Percentiles rank a stretch among this genome's conserved stretches.
Evolutionary conservation across 805 yeast genomes (phyloP).

Genomic region (Huiozyma sinensis): DNA sequence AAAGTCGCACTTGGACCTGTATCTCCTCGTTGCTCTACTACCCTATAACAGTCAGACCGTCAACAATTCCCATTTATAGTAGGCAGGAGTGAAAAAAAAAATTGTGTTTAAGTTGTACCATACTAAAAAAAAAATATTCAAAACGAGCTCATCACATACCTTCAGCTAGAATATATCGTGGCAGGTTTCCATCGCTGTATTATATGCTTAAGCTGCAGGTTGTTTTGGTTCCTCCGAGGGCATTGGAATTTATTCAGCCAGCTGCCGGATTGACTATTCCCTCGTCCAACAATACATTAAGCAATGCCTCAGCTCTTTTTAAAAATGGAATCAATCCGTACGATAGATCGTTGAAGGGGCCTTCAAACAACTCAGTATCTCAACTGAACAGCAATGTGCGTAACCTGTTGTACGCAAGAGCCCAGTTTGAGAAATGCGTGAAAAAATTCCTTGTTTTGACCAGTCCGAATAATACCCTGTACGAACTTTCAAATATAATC

Average conservation of each 20-base stretch:
- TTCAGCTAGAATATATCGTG: too few species aligned
- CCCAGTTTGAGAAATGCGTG: not conserved
- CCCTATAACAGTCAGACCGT: too few species aligned
- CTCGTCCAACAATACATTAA: not conserved
- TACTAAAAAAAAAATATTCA: too few species aligned
- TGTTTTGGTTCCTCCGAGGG: constrained; percentile 7
- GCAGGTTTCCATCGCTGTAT: too few species aligned
- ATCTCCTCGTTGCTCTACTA: too few species aligned
- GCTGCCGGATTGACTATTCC: not conserved
- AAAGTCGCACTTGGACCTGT: too few species aligned
- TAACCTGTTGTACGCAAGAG: not conserved
- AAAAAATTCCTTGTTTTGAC: constrained; percentile 58
- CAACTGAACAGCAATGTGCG: not conserved
- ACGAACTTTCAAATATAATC: constrained; percentile 42
- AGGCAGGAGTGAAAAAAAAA: too few species aligned
- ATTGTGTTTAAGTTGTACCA: too few species aligned
- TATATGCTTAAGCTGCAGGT: constrained; percentile 9
- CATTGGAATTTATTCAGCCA: constrained; percentile 1
- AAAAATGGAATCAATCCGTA: not conserved
- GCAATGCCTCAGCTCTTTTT: not conserved
- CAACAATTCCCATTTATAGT: too few species aligned
- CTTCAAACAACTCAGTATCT: too few species aligned
- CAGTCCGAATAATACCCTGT: constrained; percentile 33
- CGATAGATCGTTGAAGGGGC: not conserved
- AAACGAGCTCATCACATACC: too few species aligned